Percentiles rank a stretch among this genome's conserved stretches.
Conservation (phyloP, 2,329 filamentous ascomycete species). For the Metarhizium rileyi region DNA sequence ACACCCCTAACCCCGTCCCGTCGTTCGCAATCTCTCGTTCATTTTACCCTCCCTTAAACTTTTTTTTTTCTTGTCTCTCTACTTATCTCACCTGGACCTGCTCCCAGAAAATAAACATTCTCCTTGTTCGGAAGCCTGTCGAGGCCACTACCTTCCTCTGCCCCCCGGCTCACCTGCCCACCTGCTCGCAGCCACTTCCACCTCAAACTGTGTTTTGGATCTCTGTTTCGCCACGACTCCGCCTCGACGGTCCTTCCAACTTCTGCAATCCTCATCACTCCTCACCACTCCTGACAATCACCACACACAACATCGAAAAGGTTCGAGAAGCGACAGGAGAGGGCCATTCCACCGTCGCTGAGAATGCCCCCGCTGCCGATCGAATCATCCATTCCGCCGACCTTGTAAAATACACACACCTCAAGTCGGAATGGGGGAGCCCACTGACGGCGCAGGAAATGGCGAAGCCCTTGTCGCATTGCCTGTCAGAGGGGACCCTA, state of each 20-base stretch:
- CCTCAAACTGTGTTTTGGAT: background rate
- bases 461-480: constrained; percentile 4
- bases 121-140: background rate
- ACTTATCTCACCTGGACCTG: too few relatives aligned
- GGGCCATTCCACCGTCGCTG: background rate
- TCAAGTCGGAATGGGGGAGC: constrained; percentile 5
- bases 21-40: constrained; percentile 1
- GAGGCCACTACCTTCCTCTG: background rate
- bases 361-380: constrained; percentile 7
- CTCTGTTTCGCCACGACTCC: background rate
- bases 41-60: background rate
- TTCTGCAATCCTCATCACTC: too few relatives aligned
- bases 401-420: background rate
- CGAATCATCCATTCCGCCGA: constrained; percentile 1
- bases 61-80: background rate
- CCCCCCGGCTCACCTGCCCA: background rate
- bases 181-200: background rate
- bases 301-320: background rate
- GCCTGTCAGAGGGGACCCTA: constrained; percentile 2
- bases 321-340: background rate
- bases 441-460: background rate
- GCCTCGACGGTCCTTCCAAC: too few relatives aligned
- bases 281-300: background rate
- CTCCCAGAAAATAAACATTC: too few relatives aligned
- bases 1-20: background rate